phyloP scores from a whole-genome alignment of 768 basidiomycete species.

The Tricholoma furcatifolium region DNA sequence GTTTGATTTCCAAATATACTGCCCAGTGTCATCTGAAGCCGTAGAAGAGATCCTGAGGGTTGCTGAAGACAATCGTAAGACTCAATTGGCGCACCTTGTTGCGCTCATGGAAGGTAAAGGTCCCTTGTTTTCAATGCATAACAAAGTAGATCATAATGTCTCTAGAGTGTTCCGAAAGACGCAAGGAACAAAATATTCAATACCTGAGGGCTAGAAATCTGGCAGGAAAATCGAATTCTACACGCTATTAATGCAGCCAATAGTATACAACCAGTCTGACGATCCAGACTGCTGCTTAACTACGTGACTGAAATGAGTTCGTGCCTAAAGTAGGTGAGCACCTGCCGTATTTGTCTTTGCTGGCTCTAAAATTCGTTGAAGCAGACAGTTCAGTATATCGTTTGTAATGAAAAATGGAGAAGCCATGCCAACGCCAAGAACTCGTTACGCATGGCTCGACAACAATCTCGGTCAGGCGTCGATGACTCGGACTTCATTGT shows the following conservation, averaged over 20 bases:
- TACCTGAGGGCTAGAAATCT: not conserved
- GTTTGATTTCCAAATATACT: not conserved
- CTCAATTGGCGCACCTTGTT: conserved; percentile 10
- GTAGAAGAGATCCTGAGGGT: conserved; percentile 9
- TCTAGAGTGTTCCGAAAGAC: conserved; percentile 8
- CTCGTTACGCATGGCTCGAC: not conserved
- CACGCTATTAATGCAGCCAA: not conserved
- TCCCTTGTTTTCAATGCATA: not conserved
- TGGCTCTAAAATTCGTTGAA: no score
- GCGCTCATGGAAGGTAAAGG: conserved; percentile 13
- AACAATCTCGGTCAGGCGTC: not conserved
- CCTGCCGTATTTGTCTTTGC: no score
- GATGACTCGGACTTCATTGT: not conserved
- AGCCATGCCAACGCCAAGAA: no score
- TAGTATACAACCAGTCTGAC: no score
- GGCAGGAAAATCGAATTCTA: not conserved
- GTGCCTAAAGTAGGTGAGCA: no score
- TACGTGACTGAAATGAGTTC: no score
- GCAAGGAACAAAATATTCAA: conserved; percentile 4
- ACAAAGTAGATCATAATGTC: conserved; percentile 2
- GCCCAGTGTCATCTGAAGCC: conserved; percentile 7
- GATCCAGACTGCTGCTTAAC: no score
- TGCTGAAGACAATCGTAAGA: conserved; percentile 9
- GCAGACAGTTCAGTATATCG: no score
- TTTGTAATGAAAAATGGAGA: no score